A percentile compares a stretch with the other conserved stretches of the same genome.
phyloP scores from a whole-genome alignment of 176 grass and related monocot species.

The Triticum timopheevii region DNA sequence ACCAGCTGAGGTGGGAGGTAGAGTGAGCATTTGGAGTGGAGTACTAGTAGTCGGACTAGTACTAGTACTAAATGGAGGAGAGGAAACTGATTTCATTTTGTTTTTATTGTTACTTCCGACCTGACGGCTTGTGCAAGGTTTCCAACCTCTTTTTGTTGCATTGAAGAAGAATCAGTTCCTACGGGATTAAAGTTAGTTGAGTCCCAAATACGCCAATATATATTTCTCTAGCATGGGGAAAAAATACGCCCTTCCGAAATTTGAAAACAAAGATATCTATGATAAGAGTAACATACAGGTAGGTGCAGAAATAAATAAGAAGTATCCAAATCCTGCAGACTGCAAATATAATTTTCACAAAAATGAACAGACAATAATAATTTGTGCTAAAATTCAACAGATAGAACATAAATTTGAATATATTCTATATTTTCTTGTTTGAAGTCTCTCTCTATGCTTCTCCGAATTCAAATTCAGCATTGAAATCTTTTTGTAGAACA shows the following conservation, averaged over 20 bases:
- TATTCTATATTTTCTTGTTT: not conserved
- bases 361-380: not conserved
- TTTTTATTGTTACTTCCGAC: not conserved
- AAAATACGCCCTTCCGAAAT: not conserved
- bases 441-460: not conserved
- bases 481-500: not conserved
- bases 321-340: not conserved
- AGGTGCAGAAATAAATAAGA: not conserved
- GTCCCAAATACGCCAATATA: not conserved
- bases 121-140: not conserved
- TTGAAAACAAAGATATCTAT: not conserved
- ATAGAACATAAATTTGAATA: not conserved
- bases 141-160: not conserved
- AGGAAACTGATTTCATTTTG: not conserved
- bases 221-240: not conserved
- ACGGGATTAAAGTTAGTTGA: not conserved
- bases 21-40: not conserved
- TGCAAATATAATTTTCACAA: not conserved
- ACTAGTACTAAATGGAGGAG: not conserved
- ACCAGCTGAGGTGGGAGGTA: not conserved
- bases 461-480: not conserved
- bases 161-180: not conserved
- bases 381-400: not conserved
- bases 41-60: slow-evolving; percentile 10
- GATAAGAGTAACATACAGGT: not conserved